Percentiles rank a stretch among this genome's conserved stretches.
Conservation (phyloP, 2,329 filamentous ascomycete species). For the Chaetomiaceae sp. region DNA sequence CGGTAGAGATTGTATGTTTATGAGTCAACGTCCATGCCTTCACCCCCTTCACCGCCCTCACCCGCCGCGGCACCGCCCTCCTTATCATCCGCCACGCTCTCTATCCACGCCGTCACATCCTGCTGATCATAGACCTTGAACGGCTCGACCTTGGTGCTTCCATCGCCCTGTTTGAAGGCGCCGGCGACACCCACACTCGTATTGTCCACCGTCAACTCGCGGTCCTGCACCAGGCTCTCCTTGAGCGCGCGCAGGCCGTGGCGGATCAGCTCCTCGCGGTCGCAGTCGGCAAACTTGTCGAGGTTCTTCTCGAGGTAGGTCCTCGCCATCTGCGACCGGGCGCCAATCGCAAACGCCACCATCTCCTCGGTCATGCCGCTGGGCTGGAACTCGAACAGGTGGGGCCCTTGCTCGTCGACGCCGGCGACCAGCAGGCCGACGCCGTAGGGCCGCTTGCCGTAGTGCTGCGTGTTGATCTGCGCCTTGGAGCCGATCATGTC, state of each 20-base stretch:
- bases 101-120: conserved; percentile 80
- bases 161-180: conserved; percentile 44
- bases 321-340: conserved; percentile 92
- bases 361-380: conserved; percentile 96
- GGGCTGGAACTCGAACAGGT: conserved; percentile 98
- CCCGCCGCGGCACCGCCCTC: conserved; percentile 40
- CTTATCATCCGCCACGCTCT: conserved; percentile 59
- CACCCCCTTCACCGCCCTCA: conserved; percentile 31
- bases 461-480: conserved; percentile 96
- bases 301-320: conserved; percentile 94
- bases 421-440: conserved; percentile 90
- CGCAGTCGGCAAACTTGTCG: conserved; percentile 72
- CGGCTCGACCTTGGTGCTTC: conserved; percentile 61
- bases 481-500: conserved; percentile 92
- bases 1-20: conserved; percentile 7
- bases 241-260: conserved; percentile 90
- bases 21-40: conserved; percentile 34
- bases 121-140: conserved; percentile 91
- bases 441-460: conserved; percentile 93
- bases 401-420: conserved; percentile 88
- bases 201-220: conserved; percentile 95
- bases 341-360: conserved; percentile 92
- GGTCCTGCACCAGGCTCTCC: conserved; percentile 94
- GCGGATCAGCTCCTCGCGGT: conserved; percentile 79
- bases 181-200: conserved; percentile 87